Conservation (phyloP, 306 rosid species). For the Cucumis sativus region DNA sequence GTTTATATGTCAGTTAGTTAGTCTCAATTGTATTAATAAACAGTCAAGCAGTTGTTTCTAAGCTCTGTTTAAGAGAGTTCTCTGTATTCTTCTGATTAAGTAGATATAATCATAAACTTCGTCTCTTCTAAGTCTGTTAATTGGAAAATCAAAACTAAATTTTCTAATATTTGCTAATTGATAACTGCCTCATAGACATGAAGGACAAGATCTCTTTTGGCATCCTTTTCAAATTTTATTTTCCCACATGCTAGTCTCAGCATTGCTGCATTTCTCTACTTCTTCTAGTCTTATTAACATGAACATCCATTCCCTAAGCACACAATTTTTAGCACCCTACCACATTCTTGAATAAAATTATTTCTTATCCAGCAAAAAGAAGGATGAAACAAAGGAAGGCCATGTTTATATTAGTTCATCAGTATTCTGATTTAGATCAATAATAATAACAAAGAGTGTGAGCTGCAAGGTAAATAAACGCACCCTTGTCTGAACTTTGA, state of each 20-base stretch:
- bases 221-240: neutral
- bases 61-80: too few species aligned
- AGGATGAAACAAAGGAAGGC: neutral
- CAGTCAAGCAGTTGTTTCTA: too few species aligned
- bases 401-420: neutral
- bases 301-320: neutral
- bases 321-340: neutral
- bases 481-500: conserved; percentile 45
- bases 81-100: too few species aligned
- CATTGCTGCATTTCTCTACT: neutral
- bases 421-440: neutral
- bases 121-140: neutral
- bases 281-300: neutral
- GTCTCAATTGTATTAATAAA: too few species aligned
- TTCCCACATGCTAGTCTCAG: neutral
- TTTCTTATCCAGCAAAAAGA: neutral
- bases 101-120: too few species aligned
- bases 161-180: neutral
- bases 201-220: neutral
- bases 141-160: neutral
- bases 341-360: neutral
- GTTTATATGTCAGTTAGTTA: too few species aligned
- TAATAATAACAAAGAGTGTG: neutral
- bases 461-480: conserved; percentile 22
- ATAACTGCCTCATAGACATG: neutral